Percentiles rank a stretch among this genome's conserved stretches.
Conservation (phyloP, 2,329 filamentous ascomycete species). For the Dothideomycetes sp. region DNA sequence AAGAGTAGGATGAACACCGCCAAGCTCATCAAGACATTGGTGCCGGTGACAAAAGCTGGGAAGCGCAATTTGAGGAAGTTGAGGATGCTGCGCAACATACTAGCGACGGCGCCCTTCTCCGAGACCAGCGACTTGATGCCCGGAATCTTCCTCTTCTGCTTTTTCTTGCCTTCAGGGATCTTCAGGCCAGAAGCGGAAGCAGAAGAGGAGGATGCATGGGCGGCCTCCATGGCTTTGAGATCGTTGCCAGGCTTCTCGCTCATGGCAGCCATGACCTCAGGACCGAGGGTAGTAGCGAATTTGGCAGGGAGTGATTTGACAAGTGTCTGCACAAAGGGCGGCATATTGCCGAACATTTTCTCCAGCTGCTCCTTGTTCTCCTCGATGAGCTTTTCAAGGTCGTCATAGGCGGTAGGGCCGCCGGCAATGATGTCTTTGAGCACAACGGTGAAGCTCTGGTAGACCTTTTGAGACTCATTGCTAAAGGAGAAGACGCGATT, state of each 20-base stretch:
- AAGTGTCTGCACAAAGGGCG: slow-evolving; percentile 70
- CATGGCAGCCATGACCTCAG: slow-evolving; percentile 71
- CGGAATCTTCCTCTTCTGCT: slow-evolving; percentile 55
- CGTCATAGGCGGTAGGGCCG: slow-evolving; percentile 83
- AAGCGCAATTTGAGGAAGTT: slow-evolving; percentile 78
- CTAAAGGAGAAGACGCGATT: slow-evolving; percentile 77
- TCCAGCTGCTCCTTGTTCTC: slow-evolving; percentile 54
- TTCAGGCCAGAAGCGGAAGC: background rate
- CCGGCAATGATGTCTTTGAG: slow-evolving; percentile 89
- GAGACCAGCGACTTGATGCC: slow-evolving; percentile 70
- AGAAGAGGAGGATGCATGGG: slow-evolving; percentile 14
- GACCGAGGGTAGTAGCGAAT: slow-evolving; percentile 62
- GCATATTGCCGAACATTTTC: slow-evolving; percentile 56
- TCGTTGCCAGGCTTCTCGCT: slow-evolving; percentile 52
- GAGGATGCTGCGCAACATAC: slow-evolving; percentile 81
- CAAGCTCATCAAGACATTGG: slow-evolving; percentile 83
- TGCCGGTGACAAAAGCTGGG: slow-evolving; percentile 73
- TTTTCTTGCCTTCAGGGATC: slow-evolving; percentile 30
- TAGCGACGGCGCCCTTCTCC: slow-evolving; percentile 76
- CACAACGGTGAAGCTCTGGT: slow-evolving; percentile 75
- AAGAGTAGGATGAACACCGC: slow-evolving; percentile 83
- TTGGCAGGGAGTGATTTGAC: slow-evolving; percentile 77
- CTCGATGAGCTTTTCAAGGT: slow-evolving; percentile 61
- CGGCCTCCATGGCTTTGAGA: slow-evolving; percentile 23
- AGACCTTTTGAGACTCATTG: slow-evolving; percentile 70